Evolutionary conservation across 176 grass and related monocot genomes (phyloP).

Genomic region (Ensete glaucum): DNA sequence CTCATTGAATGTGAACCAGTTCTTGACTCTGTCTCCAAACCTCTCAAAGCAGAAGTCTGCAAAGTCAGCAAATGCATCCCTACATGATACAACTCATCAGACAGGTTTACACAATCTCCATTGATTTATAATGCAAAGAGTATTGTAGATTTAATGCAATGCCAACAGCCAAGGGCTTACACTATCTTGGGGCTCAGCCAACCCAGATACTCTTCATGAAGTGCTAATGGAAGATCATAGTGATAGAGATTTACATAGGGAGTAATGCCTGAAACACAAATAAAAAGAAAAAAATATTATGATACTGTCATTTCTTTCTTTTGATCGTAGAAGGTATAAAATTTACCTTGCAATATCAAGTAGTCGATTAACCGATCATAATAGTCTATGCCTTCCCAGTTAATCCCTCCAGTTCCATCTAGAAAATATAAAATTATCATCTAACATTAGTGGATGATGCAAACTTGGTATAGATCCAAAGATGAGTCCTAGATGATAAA

Average conservation of each 20-base stretch:
- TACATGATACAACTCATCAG: slow-evolving; percentile 4
- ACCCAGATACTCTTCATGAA: slow-evolving; percentile 42
- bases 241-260: slow-evolving; percentile 67
- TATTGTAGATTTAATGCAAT: background rate
- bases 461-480: too few relatives aligned
- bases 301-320: background rate
- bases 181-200: slow-evolving; percentile 42
- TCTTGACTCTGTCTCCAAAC: slow-evolving; percentile 48
- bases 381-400: slow-evolving; percentile 52
- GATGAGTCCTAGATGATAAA: too few relatives aligned
- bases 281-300: background rate
- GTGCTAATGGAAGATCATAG: slow-evolving; percentile 51
- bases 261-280: slow-evolving; percentile 35
- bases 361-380: slow-evolving; percentile 60
- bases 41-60: slow-evolving; percentile 41
- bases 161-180: slow-evolving; percentile 23
- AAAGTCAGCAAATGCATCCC: slow-evolving; percentile 29
- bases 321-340: background rate
- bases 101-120: background rate
- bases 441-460: too few relatives aligned
- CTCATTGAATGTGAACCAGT: slow-evolving; percentile 50
- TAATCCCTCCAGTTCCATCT: slow-evolving; percentile 44
- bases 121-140: background rate
- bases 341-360: slow-evolving; percentile 42
- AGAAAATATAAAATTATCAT: background rate